phyloP scores from a whole-genome alignment of 2,329 filamentous ascomycete species.

The Alternaria consortialis region DNA sequence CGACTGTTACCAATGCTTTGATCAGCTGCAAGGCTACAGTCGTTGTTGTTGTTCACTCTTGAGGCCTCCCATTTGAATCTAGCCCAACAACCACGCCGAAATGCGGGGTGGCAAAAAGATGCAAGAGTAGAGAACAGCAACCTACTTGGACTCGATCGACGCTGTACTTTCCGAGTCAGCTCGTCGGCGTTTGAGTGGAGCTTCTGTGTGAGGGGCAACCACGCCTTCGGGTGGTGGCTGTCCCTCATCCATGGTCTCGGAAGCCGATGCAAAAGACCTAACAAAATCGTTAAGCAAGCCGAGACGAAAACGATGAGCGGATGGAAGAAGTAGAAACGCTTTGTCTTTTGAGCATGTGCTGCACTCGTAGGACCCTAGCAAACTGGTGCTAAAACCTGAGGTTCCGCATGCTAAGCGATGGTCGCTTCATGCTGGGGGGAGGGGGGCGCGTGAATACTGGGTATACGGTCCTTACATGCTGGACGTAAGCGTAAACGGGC shows the following conservation, averaged over 20 bases:
- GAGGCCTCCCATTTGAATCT: background rate
- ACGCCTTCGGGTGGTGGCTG: conserved; percentile 49
- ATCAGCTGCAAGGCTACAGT: background rate
- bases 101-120: conserved; percentile 1
- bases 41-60: background rate
- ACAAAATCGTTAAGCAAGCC: conserved; percentile 20
- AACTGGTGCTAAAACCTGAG: conserved; percentile 24
- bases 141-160: conserved; percentile 48
- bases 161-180: conserved; percentile 45
- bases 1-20: background rate
- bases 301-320: conserved; percentile 27
- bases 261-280: conserved; percentile 31
- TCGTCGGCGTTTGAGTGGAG: conserved; percentile 45
- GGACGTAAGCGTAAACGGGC: conserved; percentile 21
- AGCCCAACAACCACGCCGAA: background rate
- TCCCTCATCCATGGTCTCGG: conserved; percentile 49
- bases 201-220: conserved; percentile 47
- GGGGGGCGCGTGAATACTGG: conserved; percentile 28
- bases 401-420: conserved; percentile 32
- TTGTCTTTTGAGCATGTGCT: conserved; percentile 8
- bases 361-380: conserved; percentile 15
- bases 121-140: conserved; percentile 10
- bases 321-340: conserved; percentile 6
- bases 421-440: conserved; percentile 34
- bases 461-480: conserved; percentile 22